Percentiles rank a stretch among this genome's conserved stretches.
phyloP scores from a whole-genome alignment of 2,329 filamentous ascomycete species.

The Neophaeococcomyces aloes region DNA sequence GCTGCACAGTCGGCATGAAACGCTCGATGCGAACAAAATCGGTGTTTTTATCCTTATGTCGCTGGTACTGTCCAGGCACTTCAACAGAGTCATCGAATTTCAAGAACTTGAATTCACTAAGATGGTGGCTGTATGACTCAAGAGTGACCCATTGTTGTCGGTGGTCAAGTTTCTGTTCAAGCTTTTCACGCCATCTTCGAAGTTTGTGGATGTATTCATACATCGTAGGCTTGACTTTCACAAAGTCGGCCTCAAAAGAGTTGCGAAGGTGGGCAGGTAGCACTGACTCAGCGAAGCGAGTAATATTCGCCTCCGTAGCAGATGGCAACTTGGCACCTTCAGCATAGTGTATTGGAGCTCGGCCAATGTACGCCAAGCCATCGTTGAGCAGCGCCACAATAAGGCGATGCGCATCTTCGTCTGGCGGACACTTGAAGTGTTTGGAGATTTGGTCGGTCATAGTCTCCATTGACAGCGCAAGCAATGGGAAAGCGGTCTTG shows the following conservation, averaged over 20 bases:
- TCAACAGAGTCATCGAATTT: slow-evolving; percentile 94
- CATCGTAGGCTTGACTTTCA: slow-evolving; percentile 90
- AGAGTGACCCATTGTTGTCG: slow-evolving; percentile 62
- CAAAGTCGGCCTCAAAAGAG: slow-evolving; percentile 96
- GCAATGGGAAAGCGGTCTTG: slow-evolving; percentile 90
- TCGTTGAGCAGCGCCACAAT: slow-evolving; percentile 98
- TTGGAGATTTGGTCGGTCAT: slow-evolving; percentile 99
- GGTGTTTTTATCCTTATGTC: slow-evolving; percentile 98
- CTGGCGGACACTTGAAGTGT: slow-evolving; percentile 96
- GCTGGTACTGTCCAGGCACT: slow-evolving; percentile 89
- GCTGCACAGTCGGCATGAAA: slow-evolving; percentile 87
- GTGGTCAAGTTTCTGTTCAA: slow-evolving; percentile 92
- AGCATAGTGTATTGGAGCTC: slow-evolving; percentile 75
- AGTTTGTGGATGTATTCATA: slow-evolving; percentile 97
- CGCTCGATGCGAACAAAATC: slow-evolving; percentile 96
- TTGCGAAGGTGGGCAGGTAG: slow-evolving; percentile 89
- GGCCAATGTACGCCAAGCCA: slow-evolving; percentile 80
- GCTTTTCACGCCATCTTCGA: slow-evolving; percentile 90
- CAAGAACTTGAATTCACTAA: slow-evolving; percentile 93
- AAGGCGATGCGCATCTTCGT: slow-evolving; percentile 92
- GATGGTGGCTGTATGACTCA: slow-evolving; percentile 76
- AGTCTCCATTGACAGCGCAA: slow-evolving; percentile 96
- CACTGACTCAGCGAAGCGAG: slow-evolving; percentile 90
- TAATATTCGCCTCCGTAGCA: slow-evolving; percentile 92
- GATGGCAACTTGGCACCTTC: slow-evolving; percentile 81